phyloP scores from a whole-genome alignment of 1,284 basidiomycete species.

The Boletus smithii region DNA sequence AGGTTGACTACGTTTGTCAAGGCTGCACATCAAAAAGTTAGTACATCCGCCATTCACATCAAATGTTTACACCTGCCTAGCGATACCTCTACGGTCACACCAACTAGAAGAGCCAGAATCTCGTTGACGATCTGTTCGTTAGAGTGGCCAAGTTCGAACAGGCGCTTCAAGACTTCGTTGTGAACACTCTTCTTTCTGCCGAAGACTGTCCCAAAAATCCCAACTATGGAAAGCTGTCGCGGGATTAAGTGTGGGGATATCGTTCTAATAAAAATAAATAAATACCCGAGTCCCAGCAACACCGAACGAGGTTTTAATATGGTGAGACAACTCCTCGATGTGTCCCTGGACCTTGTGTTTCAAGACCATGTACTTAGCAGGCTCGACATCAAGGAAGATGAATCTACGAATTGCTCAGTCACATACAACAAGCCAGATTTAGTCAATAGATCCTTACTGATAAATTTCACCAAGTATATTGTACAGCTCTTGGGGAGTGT shows the following conservation, averaged over 20 bases:
- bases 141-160: constrained; percentile 53
- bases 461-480: constrained; percentile 66
- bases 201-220: constrained; percentile 48
- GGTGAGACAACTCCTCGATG: constrained; percentile 48
- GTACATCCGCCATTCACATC: not conserved
- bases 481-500: constrained; percentile 61
- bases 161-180: constrained; percentile 51
- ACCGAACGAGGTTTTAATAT: constrained; percentile 51
- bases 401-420: constrained; percentile 42
- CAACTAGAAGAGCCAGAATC: constrained; percentile 68
- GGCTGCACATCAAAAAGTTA: constrained; percentile 33
- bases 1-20: constrained; percentile 54
- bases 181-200: constrained; percentile 47
- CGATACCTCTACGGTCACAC: constrained; percentile 63
- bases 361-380: constrained; percentile 52
- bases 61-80: constrained; percentile 44
- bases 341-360: constrained; percentile 49
- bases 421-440: not conserved
- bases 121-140: constrained; percentile 63
- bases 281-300: constrained; percentile 25
- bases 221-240: constrained; percentile 48
- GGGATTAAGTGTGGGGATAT: not conserved
- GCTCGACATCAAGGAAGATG: constrained; percentile 70
- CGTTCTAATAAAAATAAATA: not conserved
- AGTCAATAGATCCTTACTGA: constrained; percentile 41